phyloP scores from a whole-genome alignment of 768 basidiomycete species.

The Dictyophora rubrovolvata region DNA sequence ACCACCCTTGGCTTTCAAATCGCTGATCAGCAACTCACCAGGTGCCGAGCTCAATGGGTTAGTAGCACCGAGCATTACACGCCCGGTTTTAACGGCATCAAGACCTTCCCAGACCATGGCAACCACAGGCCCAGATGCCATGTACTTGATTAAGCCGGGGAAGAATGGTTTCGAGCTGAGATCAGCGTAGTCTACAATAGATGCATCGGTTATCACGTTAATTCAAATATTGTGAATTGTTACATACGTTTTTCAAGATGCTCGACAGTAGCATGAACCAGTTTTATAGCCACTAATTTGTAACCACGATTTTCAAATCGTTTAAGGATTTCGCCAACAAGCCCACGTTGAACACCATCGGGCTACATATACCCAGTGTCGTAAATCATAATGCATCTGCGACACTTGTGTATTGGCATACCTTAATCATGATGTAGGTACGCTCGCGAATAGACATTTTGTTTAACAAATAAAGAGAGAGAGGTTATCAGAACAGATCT shows the following conservation, averaged over 20 bases:
- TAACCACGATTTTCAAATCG: slow-evolving; percentile 98
- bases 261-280: slow-evolving; percentile 64
- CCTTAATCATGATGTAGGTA: slow-evolving; percentile 99
- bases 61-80: slow-evolving; percentile 91
- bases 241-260: slow-evolving; percentile 84
- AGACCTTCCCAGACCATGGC: slow-evolving; percentile 95
- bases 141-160: slow-evolving; percentile 92
- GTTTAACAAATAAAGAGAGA: slow-evolving; percentile 5
- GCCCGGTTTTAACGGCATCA: slow-evolving; percentile 90
- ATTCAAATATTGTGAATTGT: not conserved
- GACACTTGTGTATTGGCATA: slow-evolving; percentile 17
- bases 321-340: slow-evolving; percentile 90
- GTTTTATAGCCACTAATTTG: slow-evolving; percentile 93
- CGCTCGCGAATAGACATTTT: slow-evolving; percentile 69
- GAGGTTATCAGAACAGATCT: too few relatives aligned
- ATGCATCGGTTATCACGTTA: not conserved
- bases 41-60: slow-evolving; percentile 87
- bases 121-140: slow-evolving; percentile 91
- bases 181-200: slow-evolving; percentile 79
- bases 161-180: slow-evolving; percentile 93
- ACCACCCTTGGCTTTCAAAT: slow-evolving; percentile 4
- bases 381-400: too few relatives aligned
- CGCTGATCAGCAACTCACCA: slow-evolving; percentile 40
- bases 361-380: slow-evolving; percentile 43
- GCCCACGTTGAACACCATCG: slow-evolving; percentile 95